Evolutionary conservation across 2,329 filamentous ascomycete species (phyloP), one percentile per base, ranked within the genome.

Genomic region (Paecilomyces sp.): DNA sequence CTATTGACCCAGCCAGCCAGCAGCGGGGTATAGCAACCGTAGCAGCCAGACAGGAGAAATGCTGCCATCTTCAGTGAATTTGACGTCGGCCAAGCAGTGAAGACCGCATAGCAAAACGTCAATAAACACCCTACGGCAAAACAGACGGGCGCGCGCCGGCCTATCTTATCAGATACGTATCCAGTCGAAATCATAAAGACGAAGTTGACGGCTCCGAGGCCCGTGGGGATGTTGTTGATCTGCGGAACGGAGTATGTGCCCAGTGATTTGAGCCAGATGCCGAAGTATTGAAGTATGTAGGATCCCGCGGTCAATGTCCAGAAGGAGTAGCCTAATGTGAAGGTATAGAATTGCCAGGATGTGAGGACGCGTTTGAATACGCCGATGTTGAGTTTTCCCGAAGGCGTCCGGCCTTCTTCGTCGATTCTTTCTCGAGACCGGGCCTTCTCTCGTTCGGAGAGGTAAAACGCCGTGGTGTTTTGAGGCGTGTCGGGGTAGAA

Each of bases 191-290:
- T n/a, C 54, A 64, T 62, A 9, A 62, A 57, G 53, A 78, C 63
- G 57, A 79, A 75, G 63, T 78, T 78, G 64, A 79, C 68, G 9
- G 77, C 78, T 34, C 74, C 74, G 31, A 79, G 73, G 25, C 71
- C 67, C 0, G 78, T 80, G 1, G 78, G 76, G 34, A 79, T 79
- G 63, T 76, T 79, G 68, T 80, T 80, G 68, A 79, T 74, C 62
- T 79, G 64, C 1, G 73, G 71, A 2, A 78, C 67, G 0, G 70
- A 68, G 64, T 75, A 78, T 41, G n/a, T 15, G 15, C 62, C 61
- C 0, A 70, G 74, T 2, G 70, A 63, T 57, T 75, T 76, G 51
- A 79, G 70, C 68, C 77, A 79, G 0, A 79, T 66, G 0, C 70
- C 65, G 58, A 77, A 79, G 62, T 72, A 77, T 54, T 78, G 76